Conservation (phyloP, 1,284 basidiomycete species). For the Pseudozyma pruni region DNA sequence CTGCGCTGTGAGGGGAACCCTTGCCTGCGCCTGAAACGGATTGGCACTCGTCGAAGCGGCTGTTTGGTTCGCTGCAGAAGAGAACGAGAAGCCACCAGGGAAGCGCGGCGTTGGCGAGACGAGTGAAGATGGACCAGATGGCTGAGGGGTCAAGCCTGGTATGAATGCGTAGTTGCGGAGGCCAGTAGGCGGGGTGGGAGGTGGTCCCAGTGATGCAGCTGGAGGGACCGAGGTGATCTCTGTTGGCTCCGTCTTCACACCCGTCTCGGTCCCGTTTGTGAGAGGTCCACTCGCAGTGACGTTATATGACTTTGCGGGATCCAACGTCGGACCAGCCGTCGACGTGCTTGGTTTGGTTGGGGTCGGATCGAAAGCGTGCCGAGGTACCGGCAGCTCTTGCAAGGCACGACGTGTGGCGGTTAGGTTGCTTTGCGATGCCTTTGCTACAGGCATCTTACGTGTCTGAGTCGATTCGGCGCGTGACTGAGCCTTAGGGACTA, state of each 20-base stretch:
- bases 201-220: slow-evolving; percentile 3
- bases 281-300: not conserved
- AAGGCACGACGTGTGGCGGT: slow-evolving; percentile 28
- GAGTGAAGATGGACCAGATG: slow-evolving; percentile 10
- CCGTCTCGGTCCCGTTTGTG: too few relatives aligned
- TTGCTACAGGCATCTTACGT: slow-evolving; percentile 2
- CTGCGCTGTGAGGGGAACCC: slow-evolving; percentile 17
- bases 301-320: not conserved
- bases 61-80: slow-evolving; percentile 8
- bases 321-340: not conserved
- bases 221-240: not conserved
- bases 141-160: slow-evolving; percentile 25
- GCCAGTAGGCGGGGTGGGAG: slow-evolving; percentile 29
- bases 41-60: slow-evolving; percentile 1
- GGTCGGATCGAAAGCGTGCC: slow-evolving; percentile 15
- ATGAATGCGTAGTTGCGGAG: slow-evolving; percentile 41
- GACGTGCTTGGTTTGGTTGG: not conserved
- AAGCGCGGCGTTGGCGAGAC: slow-evolving; percentile 34
- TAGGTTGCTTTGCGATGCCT: slow-evolving; percentile 13
- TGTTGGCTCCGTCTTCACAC: slow-evolving; percentile 14
- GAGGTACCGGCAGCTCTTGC: slow-evolving; percentile 29
- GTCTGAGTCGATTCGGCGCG: not conserved
- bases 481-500: not conserved
- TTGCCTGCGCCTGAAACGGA: slow-evolving; percentile 11
- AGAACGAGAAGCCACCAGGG: slow-evolving; percentile 35